Evolutionary conservation across 192 early-diverging fungal species (phyloP), one percentile per base, ranked within the genome.

Genomic region (Powellomyces hirtus): DNA sequence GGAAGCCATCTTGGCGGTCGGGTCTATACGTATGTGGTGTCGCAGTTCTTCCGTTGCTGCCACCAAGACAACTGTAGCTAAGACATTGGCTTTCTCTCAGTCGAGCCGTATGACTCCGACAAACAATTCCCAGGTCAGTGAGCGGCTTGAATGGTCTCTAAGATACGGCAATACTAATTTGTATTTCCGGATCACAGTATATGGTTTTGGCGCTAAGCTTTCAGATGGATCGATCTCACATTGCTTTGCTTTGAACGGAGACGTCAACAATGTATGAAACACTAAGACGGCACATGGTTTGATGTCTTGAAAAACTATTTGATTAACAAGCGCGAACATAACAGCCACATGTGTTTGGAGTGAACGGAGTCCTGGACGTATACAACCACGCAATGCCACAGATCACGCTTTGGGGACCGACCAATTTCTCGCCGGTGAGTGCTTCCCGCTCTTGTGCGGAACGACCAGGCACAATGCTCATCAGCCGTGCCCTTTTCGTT

Each of bases 171-270:
- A 46, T 46, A 16, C 22, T 46, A 46, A 46, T 22, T 26, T 56
- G 20, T 1, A n/a, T n/a, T n/a, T n/a, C n/a, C n/a, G n/a, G n/a
- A n/a, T n/a, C n/a, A 42, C n/a, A 49, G 78, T 72, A 1, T 85
- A 75, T 62, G 84, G 84, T 50, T 86, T 85, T 69, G 84, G 84
- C n/a, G 83, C 78, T 0, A 74, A 76, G 37, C 50, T 81, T 14
- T 38, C 68, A 22, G 75, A 74, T 4, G 59, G 45, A 22, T 60
- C 53, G 13, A 63, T 84, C 44, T 78, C 73, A 14, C 83, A 85
- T 30, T 75, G 70, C 14, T 79, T 81, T 58, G 69, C 80, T 20
- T 52, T 86, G 11, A 86, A 64, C 46, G 62, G 62, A 16, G 51
- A 64, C 53, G 18, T 31, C 16, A 30, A 3, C 8, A 8, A 42